Percentiles rank a stretch among this genome's conserved stretches.
Evolutionary conservation across 2,329 filamentous ascomycete species (phyloP).

Genomic region (Eurotiales sp.): DNA sequence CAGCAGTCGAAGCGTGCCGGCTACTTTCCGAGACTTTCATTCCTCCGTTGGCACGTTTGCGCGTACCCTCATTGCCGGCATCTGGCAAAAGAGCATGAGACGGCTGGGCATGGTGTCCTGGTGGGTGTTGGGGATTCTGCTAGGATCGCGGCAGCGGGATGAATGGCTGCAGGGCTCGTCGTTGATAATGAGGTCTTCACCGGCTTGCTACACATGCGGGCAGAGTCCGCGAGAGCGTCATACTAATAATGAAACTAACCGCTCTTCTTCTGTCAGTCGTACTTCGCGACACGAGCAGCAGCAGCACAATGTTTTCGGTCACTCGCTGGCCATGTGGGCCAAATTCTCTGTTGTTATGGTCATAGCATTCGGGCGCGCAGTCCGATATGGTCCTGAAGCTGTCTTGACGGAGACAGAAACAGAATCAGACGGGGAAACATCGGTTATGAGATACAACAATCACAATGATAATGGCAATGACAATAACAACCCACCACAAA

Average conservation of each 20-base stretch:
- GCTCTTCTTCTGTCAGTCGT: no score
- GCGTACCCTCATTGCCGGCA: constrained; percentile 29
- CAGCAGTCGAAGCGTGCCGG: neutral
- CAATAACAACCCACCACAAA: neutral
- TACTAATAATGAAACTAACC: no score
- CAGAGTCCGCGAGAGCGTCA: neutral
- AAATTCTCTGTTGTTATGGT: constrained; percentile 47
- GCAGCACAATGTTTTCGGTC: constrained; percentile 4
- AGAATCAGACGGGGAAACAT: neutral
- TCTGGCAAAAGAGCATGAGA: constrained; percentile 31
- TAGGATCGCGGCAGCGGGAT: constrained; percentile 19
- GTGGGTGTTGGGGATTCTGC: constrained; percentile 34
- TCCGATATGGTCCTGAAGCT: constrained; percentile 44
- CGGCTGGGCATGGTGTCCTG: constrained; percentile 30
- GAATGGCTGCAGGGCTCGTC: constrained; percentile 11
- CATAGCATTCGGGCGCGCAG: constrained; percentile 46
- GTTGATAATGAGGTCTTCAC: neutral
- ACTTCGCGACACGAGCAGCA: neutral
- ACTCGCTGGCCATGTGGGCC: constrained; percentile 41
- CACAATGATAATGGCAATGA: neutral
- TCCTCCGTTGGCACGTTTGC: constrained; percentile 23
- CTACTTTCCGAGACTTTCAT: constrained; percentile 16
- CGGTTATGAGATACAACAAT: neutral
- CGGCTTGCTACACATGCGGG: constrained; percentile 3
- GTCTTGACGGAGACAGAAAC: constrained; percentile 32